phyloP scores from a whole-genome alignment of 805 yeast species.

The Yarrowia bubula region DNA sequence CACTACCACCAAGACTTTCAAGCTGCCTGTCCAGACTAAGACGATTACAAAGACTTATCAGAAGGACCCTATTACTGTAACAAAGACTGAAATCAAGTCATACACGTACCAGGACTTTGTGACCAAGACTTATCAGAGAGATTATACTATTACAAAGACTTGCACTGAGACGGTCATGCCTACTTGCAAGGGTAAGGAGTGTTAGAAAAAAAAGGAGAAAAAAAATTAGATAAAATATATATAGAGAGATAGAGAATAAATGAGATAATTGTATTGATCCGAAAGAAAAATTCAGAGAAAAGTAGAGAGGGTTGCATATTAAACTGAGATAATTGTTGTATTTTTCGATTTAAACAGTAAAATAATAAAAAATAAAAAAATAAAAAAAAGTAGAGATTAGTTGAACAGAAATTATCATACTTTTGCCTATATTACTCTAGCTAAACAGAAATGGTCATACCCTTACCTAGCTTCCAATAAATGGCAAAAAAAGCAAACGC shows the following conservation, averaged over 20 bases:
- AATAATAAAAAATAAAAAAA: too few species aligned
- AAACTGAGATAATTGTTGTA: too few species aligned
- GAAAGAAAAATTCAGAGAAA: too few species aligned
- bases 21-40: not conserved
- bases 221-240: not conserved
- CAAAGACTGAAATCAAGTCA: not conserved
- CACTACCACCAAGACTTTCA: slow-evolving; percentile 8
- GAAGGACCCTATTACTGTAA: not conserved
- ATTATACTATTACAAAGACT: not conserved
- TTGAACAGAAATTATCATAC: too few species aligned
- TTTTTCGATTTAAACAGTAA: too few species aligned
- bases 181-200: slow-evolving; percentile 1
- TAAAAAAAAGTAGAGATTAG: too few species aligned
- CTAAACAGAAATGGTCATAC: too few species aligned
- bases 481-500: too few species aligned
- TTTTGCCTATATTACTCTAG: too few species aligned
- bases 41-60: not conserved
- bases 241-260: not conserved
- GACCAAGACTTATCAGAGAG: not conserved
- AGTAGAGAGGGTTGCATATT: too few species aligned
- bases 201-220: not conserved
- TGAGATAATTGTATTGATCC: too few species aligned
- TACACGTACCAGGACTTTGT: not conserved
- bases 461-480: too few species aligned
- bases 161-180: not conserved